Conservation (phyloP, 1,284 basidiomycete species). For the Psilocybe mexicana region DNA sequence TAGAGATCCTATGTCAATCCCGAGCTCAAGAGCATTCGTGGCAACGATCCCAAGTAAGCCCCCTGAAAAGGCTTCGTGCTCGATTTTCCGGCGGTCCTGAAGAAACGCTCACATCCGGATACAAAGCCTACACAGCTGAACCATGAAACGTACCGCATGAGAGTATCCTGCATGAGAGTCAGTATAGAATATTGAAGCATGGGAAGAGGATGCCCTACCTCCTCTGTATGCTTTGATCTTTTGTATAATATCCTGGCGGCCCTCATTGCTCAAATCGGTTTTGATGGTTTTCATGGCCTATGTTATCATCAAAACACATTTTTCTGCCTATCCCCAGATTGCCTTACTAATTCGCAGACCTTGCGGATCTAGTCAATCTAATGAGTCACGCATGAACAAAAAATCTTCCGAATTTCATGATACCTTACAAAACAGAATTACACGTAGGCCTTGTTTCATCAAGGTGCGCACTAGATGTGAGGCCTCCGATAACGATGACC, state of each 20-base stretch:
- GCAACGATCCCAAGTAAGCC: slow-evolving; percentile 85
- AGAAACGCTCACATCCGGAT: not conserved
- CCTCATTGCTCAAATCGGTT: slow-evolving; percentile 72
- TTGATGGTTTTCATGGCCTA: slow-evolving; percentile 82
- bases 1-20: slow-evolving; percentile 87
- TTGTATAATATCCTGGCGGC: slow-evolving; percentile 74
- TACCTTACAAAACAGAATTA: slow-evolving; percentile 90
- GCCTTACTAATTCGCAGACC: slow-evolving; percentile 73
- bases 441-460: slow-evolving; percentile 79
- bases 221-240: slow-evolving; percentile 86
- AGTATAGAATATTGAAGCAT: not conserved
- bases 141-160: slow-evolving; percentile 26
- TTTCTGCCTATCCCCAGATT: not conserved
- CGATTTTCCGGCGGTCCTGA: slow-evolving; percentile 82
- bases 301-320: not conserved
- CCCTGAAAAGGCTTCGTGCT: slow-evolving; percentile 85
- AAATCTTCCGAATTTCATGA: not conserved
- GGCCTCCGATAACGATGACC: slow-evolving; percentile 71
- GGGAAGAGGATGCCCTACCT: slow-evolving; percentile 42
- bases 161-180: slow-evolving; percentile 37
- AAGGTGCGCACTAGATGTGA: slow-evolving; percentile 77
- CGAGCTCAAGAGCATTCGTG: slow-evolving; percentile 89
- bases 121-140: not conserved
- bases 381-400: not conserved
- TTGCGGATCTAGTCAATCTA: slow-evolving; percentile 60